Evolutionary conservation across 140 eudicot genomes (phyloP).

Genomic region (Cichorium intybus): DNA sequence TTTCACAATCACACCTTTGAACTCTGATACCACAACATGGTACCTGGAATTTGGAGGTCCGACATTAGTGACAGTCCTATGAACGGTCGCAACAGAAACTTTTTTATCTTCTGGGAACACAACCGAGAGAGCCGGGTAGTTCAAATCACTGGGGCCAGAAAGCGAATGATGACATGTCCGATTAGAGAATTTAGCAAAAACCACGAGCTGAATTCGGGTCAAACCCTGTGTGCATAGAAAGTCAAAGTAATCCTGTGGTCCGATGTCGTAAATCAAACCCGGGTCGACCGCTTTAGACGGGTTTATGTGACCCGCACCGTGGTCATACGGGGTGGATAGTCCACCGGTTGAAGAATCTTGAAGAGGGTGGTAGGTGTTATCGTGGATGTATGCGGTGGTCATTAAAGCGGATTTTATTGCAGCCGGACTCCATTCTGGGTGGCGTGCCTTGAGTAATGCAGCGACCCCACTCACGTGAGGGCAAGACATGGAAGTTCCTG

Average conservation of each 20-base stretch:
- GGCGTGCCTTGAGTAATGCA: conserved; percentile 75
- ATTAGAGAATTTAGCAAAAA: conserved; percentile 57
- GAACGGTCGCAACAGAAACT: conserved; percentile 39
- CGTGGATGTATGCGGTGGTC: conserved; percentile 84
- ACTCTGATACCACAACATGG: conserved; percentile 61
- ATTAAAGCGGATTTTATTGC: conserved; percentile 89
- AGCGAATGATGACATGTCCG: conserved; percentile 52
- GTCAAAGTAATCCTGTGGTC: conserved; percentile 77
- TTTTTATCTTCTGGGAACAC: conserved; percentile 52
- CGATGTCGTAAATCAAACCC: conserved; percentile 80
- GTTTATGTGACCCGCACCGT: conserved; percentile 89
- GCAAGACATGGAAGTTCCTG: conserved; percentile 97
- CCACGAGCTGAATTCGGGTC: conserved; percentile 53
- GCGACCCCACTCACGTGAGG: conserved; percentile 97
- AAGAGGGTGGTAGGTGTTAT: conserved; percentile 34
- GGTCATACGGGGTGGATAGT: conserved; percentile 51
- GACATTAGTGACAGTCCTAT: conserved; percentile 75
- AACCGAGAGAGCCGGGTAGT: conserved; percentile 88
- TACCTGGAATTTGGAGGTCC: conserved; percentile 66
- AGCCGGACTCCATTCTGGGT: conserved; percentile 94
- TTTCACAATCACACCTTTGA: conserved; percentile 61
- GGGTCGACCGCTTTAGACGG: conserved; percentile 79
- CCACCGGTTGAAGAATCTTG: conserved; percentile 38
- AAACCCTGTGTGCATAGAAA: conserved; percentile 75
- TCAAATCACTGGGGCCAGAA: conserved; percentile 60